Evolutionary conservation across 1,139 yeast genomes (phyloP), one percentile per base, ranked within the genome.

Genomic region (Lodderomyces elongisporus): DNA sequence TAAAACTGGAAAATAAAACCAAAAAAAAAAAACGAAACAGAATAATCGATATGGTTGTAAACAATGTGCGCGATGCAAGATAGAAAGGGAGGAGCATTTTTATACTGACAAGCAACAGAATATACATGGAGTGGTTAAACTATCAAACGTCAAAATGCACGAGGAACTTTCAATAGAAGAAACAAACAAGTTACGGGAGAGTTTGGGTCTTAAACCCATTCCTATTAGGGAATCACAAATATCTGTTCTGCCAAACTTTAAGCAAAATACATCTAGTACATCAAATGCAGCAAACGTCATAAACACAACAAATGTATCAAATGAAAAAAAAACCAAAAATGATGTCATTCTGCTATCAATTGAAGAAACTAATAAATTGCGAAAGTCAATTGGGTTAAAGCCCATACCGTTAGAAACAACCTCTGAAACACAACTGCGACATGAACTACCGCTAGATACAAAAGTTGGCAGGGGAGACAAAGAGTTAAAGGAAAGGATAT

Each of bases 311-410:
- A 12, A 17, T 20, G 32, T 3, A 4, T 22, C 21, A 13, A 15
- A 14, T 3, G 14, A 17, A 10, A 9, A 4, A 23, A 17, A 23
- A 14, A 16, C 6, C n/a, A 12, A 6, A 3, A 23, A 29, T 17
- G 27, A 29, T 23, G 27, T 15, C 8, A n/a, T 24, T n/a, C 22
- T 20, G 14, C 25, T 28, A 21, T 55, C 66, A 3, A 34, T 66
- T 2, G 65, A 55, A 27, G 70, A 65, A 34, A 65, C 71, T 0
- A 65, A 65, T 40, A 54, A 49, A 42, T 60, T 65, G 15, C 52
- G 69, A 15, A 52, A 46, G 9, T 46, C 52, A 17, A 39, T 61
- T 16, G 68, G 68, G 4, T 50, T 62, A 17, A 48, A 55, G 4
- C 60, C 59, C 3, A 24, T 4, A 3, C 21, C 27, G 15, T 13